Base-by-base conservation (phyloP, 2,329 filamentous ascomycete genomes). In the Aspergillus eucalypticola region DNA sequence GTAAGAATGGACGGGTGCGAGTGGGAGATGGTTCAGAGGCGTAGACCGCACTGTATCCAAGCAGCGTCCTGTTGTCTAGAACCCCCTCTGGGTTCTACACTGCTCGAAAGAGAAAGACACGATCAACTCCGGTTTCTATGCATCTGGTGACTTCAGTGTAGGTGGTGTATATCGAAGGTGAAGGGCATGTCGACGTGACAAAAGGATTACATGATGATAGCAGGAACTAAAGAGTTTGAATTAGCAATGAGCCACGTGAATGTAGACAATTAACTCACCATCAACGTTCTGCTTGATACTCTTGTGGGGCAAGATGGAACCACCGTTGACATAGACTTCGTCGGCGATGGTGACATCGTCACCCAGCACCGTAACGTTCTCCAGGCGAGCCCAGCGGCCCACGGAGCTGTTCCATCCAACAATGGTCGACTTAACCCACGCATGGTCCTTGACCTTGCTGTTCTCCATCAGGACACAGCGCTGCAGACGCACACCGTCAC, bases 231-330 rank as follows among this genome's bases (percentile, higher is more conserved):
- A 27, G 21, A 29, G n/a, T 25, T 7, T 25, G 39, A 66, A 60
- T 59, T 42, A 58, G 15, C 27, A 17, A 51, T 10, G 21, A 29
- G 7, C 13, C n/a, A 46, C 25, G 6, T 10, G 6, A 19, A 11
- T 4, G 11, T 5, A 5, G 32, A 35, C 32, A 35, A 35, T 35
- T 15, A 2, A 76, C 83, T 79, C 77, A 86, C 84, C 86, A 78
- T 99, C 95, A 71, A 99, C 91, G 78, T 99, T 99, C 72, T 89
- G 87, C 86, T 98, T 98, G 85, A 99, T 98, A 77, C 90, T 95
- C 89, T 99, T 99, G 83, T 99, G 94, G 6, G 94, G 94, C 66
- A 99, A 83, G 64, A 99, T 90, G 71, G 91, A 96, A 72, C 93
- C 92, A 71, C 94, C 94, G 78, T 99, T 99, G 79, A 97, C 95